A percentile compares a stretch with the other conserved stretches of the same genome.
phyloP scores from a whole-genome alignment of 352 stramenopile species.

The Globisporangium cylindrosporum region DNA sequence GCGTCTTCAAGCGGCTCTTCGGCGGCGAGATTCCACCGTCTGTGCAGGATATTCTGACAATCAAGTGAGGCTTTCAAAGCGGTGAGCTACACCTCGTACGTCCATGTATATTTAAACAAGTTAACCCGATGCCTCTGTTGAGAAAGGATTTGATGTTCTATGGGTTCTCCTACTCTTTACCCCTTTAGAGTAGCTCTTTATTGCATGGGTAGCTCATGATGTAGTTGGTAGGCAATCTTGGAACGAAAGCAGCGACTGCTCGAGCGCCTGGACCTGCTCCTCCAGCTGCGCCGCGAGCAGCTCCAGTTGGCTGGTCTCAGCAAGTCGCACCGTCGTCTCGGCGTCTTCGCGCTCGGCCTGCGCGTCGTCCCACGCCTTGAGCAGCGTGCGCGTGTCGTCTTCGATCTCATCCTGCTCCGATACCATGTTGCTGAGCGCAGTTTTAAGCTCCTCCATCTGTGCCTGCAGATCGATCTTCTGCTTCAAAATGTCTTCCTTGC shows the following conservation, averaged over 20 bases:
- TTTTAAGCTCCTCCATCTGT: constrained; percentile 62
- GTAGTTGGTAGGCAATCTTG: background rate
- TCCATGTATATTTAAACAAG: constrained; percentile 20
- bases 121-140: constrained; percentile 1
- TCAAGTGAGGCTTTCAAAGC: constrained; percentile 15
- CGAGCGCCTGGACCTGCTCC: constrained; percentile 24
- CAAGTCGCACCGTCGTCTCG: constrained; percentile 64
- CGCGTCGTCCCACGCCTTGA: constrained; percentile 35
- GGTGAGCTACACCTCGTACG: background rate
- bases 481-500: constrained; percentile 31
- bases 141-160: constrained; percentile 1
- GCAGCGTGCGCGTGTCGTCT: constrained; percentile 31
- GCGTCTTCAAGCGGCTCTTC: constrained; percentile 81
- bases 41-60: constrained; percentile 54
- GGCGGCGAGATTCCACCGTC: constrained; percentile 61
- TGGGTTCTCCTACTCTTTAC: constrained; percentile 1
- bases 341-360: constrained; percentile 56
- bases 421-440: constrained; percentile 32
- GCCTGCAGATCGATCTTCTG: constrained; percentile 43
- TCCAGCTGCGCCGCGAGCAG: constrained; percentile 17
- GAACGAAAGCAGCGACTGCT: constrained; percentile 20
- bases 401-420: constrained; percentile 54
- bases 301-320: constrained; percentile 40
- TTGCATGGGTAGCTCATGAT: background rate
- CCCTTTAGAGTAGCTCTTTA: background rate